phyloP scores from a whole-genome alignment of 2,329 filamentous ascomycete species.

The Elsinoe necatrix region DNA sequence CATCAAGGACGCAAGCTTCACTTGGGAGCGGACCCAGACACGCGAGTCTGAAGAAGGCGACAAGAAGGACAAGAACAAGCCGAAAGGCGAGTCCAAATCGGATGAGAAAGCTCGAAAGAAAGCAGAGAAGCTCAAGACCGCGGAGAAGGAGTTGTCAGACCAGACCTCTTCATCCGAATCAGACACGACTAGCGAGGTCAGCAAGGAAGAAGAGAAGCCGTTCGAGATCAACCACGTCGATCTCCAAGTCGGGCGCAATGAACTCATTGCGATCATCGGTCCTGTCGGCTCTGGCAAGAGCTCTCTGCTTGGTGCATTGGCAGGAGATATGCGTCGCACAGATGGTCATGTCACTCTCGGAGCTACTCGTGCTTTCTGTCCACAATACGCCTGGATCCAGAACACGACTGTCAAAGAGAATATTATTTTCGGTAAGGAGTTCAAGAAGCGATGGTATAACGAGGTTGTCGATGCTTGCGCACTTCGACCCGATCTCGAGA shows the following conservation, averaged over 20 bases:
- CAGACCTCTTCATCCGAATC: constrained; percentile 18
- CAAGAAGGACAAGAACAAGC: constrained; percentile 29
- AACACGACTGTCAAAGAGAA: constrained; percentile 82
- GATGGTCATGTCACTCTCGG: constrained; percentile 65
- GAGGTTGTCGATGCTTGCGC: constrained; percentile 81
- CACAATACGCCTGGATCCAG: constrained; percentile 97
- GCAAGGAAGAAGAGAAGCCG: constrained; percentile 52
- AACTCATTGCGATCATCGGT: constrained; percentile 78
- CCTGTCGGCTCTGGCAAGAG: constrained; percentile 86
- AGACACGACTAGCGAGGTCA: constrained; percentile 40
- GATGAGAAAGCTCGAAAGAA: constrained; percentile 36
- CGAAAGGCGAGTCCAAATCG: constrained; percentile 40
- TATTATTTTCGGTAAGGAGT: constrained; percentile 77
- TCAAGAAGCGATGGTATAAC: constrained; percentile 67
- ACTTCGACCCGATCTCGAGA: constrained; percentile 75
- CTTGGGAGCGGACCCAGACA: constrained; percentile 68
- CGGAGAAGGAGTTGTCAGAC: constrained; percentile 19
- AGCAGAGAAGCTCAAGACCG: constrained; percentile 29
- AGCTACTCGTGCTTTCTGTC: constrained; percentile 79
- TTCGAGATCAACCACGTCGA: constrained; percentile 65
- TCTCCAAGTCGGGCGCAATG: constrained; percentile 61
- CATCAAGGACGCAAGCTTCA: constrained; percentile 66
- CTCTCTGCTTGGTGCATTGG: constrained; percentile 77
- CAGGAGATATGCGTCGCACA: constrained; percentile 87
- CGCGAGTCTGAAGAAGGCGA: constrained; percentile 34